Base-by-base conservation (phyloP, 345 rosid species). In the Cardamine resedifolia region DNA sequence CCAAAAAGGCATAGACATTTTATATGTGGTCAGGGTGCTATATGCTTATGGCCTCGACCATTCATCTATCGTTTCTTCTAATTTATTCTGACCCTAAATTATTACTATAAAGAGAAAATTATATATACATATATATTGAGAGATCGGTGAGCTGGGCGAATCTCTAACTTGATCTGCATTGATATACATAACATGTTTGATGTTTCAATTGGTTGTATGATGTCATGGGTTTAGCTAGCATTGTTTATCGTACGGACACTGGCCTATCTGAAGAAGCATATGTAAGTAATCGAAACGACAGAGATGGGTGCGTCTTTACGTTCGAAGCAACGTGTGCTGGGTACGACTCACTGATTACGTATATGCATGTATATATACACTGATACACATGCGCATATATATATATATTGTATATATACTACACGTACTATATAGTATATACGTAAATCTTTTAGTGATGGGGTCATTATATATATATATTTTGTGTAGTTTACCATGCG, bases 21-120 rank as follows among this genome's bases (percentile, higher is more conserved):
- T 62, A 15, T 49, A 41, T 55, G 59, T 76, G 34, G 75, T 76
- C 58, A 62, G 70, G 60, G 55, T 26, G 43, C 31, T 44, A 20
- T 66, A 75, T 72, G 79, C 58, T 77, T 73, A 77, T 79, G 67
- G 44, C 73, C 75, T 62, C 52, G 78, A 74, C 60, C 51, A 61
- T 66, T 71, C 4, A 34, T 66, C 34, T 44, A 66, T 76, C 41
- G 11, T 44, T 58, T 41, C 73, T 45, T 73, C 49, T 19, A 27
- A 38, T 28, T 19, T 50, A 19, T 38, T 38, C 45, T 62, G 52
- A 50, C 68, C 52, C 24, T 57, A 57, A 23, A 21, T 24, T 48
- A 47, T 24, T 26, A 12, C 26, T 18, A 49, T 30, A 18, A 2
- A 33, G 27, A 49, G n/a, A 47, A 47, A 28, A 5, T 8, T 28